Base-by-base conservation (phyloP, 306 rosid genomes). In the Albizia julibrissin region DNA sequence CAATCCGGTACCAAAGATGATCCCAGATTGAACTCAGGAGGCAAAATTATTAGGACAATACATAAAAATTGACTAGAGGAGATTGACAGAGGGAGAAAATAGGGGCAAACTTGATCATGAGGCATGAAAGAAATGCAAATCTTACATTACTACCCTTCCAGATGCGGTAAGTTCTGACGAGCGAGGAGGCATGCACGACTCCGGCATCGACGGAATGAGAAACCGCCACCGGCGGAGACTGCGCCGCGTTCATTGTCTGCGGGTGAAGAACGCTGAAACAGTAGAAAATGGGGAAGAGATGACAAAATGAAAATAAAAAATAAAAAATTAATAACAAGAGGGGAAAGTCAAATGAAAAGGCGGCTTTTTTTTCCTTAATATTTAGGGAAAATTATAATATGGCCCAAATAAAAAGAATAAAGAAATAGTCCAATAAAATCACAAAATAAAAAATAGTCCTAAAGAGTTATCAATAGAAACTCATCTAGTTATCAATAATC, bases 71-170 rank as follows among this genome's bases (percentile, higher is more conserved):
- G 31, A 16, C 10, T 1, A 3, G 8, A 9, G 18, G 43, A 14
- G 3, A 67, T 34, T 22, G 34, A 49, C 19, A 49, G 19, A 18
- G 27, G 10, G 22, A 65, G 43, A 14, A 16, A 16, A 29, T 6
- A 24, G 34, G 65, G 31, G 8, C 29, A 44, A 49, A 24, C n/a
- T 27, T 29, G 26, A 15, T 29, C 8, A 46, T 19, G 49, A 34
- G 61, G 56, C 39, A 44, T 6, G 58, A 62, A 31, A n/a, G 58
- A 62, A 31, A n/a, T 56, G 72, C 10, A 59, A 14, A 52, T 72
- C 87, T 78, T 59, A 91, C 96, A 87, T 91, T 91, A 85, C 84
- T 91, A 83, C 96, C 93, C 78, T 90, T 85, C 96, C 96, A 91
- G 81, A 79, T 77, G 70, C 87, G 92, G 74, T 87, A 90, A 69